These are phyloP conservation scores for Tetragonia tetragonoides DNA, from an alignment of 148 eudicot genomes.

Conservation along the genomic window DNA sequence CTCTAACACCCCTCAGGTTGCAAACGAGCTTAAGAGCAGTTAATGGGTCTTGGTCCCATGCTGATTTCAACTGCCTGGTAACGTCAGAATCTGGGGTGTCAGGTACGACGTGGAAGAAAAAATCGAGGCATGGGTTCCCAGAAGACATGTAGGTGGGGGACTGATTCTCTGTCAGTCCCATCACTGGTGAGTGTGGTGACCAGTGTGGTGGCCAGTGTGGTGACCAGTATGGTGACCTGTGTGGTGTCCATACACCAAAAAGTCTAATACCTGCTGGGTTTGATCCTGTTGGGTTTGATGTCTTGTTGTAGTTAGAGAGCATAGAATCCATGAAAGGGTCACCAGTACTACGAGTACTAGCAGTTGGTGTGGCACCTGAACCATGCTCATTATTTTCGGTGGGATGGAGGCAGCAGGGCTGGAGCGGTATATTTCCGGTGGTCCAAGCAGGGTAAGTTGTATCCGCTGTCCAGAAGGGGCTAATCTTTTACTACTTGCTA, in stretches of 20 bases:
- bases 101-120: constrained; percentile 22
- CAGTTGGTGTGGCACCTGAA: neutral
- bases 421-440: constrained; percentile 15
- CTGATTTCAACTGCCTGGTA: neutral
- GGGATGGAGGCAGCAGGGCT: neutral
- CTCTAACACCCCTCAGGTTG: constrained; percentile 25
- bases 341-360: neutral
- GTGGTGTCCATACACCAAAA: no score
- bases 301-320: constrained; percentile 9
- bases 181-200: neutral
- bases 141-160: constrained; percentile 20
- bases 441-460: constrained; percentile 5
- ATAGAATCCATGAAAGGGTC: constrained; percentile 18
- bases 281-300: no score
- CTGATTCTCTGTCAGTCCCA: constrained; percentile 15
- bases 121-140: constrained; percentile 24
- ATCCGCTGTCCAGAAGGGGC: neutral
- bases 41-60: constrained; percentile 16
- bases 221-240: no score
- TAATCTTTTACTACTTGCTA: neutral
- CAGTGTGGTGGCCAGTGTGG: no score
- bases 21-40: constrained; percentile 23
- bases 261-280: no score
- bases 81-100: constrained; percentile 1
- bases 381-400: neutral